phyloP scores from a whole-genome alignment of 345 rosid species.

The Raphanus raphanistrum region DNA sequence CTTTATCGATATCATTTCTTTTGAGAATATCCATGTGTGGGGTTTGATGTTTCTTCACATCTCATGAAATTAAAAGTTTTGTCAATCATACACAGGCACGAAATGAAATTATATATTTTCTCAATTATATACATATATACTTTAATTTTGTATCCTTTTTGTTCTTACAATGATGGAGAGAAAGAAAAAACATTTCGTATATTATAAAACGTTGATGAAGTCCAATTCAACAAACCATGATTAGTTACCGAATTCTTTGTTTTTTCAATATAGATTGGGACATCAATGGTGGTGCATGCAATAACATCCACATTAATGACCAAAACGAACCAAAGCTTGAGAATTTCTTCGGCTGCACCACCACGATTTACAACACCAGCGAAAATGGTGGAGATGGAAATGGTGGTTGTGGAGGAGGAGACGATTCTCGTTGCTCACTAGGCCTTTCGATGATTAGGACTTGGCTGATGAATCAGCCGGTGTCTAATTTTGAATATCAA shows the following conservation, averaged over 20 bases:
- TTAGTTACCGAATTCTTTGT: not conserved
- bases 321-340: slow-evolving; percentile 70
- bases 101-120: not conserved
- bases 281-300: slow-evolving; percentile 56
- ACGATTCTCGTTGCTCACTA: slow-evolving; percentile 39
- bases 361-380: slow-evolving; percentile 33
- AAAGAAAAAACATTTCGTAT: not conserved
- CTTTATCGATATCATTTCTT: not conserved
- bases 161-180: not conserved
- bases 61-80: not conserved
- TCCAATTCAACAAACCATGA: not conserved
- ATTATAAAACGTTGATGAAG: not conserved
- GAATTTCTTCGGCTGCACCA: slow-evolving; percentile 66
- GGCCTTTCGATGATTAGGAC: slow-evolving; percentile 83
- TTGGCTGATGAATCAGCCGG: slow-evolving; percentile 70
- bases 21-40: slow-evolving; percentile 14
- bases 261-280: slow-evolving; percentile 54
- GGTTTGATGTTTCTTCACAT: slow-evolving; percentile 21
- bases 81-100: not conserved
- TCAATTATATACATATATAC: not conserved
- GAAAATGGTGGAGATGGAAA: slow-evolving; percentile 29
- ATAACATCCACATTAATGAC: slow-evolving; percentile 25
- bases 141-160: not conserved
- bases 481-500: slow-evolving; percentile 32
- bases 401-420: not conserved